A percentile compares a stretch with the other conserved stretches of the same genome.
Conservation (phyloP, 2,329 filamentous ascomycete genomes). For the Epicoccum sorghinum region DNA sequence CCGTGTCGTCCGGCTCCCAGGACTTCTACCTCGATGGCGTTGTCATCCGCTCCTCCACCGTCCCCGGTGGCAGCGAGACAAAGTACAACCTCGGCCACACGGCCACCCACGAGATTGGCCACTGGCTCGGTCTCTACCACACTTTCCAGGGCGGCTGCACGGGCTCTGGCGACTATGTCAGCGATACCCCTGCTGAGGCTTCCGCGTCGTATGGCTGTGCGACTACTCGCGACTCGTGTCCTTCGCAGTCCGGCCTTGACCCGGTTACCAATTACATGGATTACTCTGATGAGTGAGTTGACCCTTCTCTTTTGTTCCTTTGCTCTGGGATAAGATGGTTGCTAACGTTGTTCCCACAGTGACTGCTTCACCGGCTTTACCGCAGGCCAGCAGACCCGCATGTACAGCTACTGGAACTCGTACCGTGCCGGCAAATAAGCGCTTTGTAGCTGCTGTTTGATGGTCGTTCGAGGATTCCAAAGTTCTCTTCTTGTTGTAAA, state of each 20-base stretch:
- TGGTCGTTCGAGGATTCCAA: no score
- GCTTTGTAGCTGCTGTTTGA: slow-evolving; percentile 12
- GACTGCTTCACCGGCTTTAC: slow-evolving; percentile 36
- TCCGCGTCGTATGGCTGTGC: slow-evolving; percentile 31
- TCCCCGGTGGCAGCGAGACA: slow-evolving; percentile 27
- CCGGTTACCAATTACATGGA: slow-evolving; percentile 46
- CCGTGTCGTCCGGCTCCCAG: slow-evolving; percentile 16
- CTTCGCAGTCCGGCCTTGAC: slow-evolving; percentile 31
- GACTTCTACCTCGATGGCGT: slow-evolving; percentile 32
- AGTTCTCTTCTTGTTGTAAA: no score
- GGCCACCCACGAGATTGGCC: slow-evolving; percentile 41
- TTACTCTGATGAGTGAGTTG: slow-evolving; percentile 32
- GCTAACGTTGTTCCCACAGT: slow-evolving; percentile 9
- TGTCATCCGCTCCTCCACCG: slow-evolving; percentile 21
- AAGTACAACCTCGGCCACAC: slow-evolving; percentile 31
- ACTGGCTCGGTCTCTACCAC: slow-evolving; percentile 42
- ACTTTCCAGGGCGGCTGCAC: slow-evolving; percentile 40
- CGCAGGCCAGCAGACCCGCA: slow-evolving; percentile 32
- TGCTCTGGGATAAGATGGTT: neutral
- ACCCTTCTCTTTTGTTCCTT: neutral
- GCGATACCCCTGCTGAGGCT: slow-evolving; percentile 33
- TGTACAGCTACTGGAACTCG: slow-evolving; percentile 22
- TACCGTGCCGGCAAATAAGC: slow-evolving; percentile 23
- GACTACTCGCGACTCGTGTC: slow-evolving; percentile 34
- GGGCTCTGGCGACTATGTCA: slow-evolving; percentile 32